Evolutionary conservation across 495 filamentous ascomycete species (phyloP).

Genomic region (Chaetomium fimeti): DNA sequence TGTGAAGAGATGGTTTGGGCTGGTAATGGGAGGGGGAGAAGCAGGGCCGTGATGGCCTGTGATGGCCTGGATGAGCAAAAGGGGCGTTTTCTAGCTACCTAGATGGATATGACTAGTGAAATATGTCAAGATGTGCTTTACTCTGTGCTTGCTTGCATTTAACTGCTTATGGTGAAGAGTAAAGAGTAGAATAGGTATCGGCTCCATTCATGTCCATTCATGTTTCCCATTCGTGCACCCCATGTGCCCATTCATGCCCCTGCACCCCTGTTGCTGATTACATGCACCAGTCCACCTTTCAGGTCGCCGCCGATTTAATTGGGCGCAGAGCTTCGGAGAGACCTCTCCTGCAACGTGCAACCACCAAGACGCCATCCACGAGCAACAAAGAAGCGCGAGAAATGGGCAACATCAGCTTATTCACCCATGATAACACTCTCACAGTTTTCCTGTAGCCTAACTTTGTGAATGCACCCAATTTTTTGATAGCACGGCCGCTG

Average conservation of each 20-base stretch:
- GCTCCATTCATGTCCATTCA: too few species aligned
- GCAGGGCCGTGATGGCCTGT: not conserved
- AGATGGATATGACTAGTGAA: not conserved
- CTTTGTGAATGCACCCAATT: constrained; percentile 10
- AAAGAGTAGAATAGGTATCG: too few species aligned
- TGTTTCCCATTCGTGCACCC: too few species aligned
- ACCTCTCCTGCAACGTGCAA: not conserved
- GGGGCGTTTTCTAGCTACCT: not conserved
- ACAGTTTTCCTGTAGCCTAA: not conserved
- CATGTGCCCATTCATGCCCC: too few species aligned
- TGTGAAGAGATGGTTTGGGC: not conserved
- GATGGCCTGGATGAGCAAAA: too few species aligned
- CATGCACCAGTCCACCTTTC: not conserved
- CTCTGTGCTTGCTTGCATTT: not conserved
- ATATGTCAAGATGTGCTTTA: not conserved
- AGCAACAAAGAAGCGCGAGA: constrained; percentile 8
- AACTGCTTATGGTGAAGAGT: too few species aligned
- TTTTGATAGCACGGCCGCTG: constrained; percentile 20
- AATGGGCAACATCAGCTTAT: constrained; percentile 17
- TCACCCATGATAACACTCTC: not conserved
- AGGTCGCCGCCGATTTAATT: not conserved
- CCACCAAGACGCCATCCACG: not conserved
- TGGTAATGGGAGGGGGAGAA: not conserved
- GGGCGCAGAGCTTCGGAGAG: not conserved
- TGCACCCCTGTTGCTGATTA: too few species aligned